Conservation (phyloP, 306 rosid genomes). For the Dryas alaskensis region DNA sequence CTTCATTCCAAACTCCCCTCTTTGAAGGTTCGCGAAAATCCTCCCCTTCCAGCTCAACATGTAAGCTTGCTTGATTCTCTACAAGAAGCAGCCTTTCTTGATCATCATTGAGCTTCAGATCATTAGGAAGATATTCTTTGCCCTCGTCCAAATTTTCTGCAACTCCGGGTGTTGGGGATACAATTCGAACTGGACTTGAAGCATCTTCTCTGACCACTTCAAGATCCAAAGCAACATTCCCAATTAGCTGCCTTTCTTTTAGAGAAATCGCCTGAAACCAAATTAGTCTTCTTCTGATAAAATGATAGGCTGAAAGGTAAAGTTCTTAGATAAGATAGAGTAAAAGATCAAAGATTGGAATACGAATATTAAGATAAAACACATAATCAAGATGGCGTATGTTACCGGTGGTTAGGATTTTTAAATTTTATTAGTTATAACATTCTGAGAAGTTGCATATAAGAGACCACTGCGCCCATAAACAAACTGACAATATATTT, state of each 20-base stretch:
- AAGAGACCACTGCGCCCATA: background rate
- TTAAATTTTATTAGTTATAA: background rate
- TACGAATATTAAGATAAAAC: background rate
- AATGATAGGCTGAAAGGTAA: conserved; percentile 11
- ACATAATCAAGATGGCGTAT: background rate
- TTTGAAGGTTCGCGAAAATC: conserved; percentile 26
- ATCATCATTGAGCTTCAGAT: conserved; percentile 23
- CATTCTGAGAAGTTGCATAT: background rate
- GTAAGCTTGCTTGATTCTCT: conserved; percentile 33
- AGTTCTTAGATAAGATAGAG: conserved; percentile 14
- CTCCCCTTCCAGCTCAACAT: conserved; percentile 36
- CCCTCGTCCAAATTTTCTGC: conserved; percentile 31
- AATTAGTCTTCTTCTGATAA: conserved; percentile 28
- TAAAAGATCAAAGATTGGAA: conserved; percentile 2
- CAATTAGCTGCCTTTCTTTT: conserved; percentile 80
- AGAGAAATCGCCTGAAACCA: conserved; percentile 74
- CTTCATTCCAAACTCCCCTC: conserved; percentile 32
- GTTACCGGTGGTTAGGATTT: background rate
- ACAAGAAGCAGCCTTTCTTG: conserved; percentile 37
- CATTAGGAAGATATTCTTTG: conserved; percentile 21
- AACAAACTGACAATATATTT: background rate
- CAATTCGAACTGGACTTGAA: conserved; percentile 65
- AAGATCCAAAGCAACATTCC: conserved; percentile 56
- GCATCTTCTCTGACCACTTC: conserved; percentile 47
- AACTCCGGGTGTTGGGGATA: conserved; percentile 49